phyloP scores from a whole-genome alignment of 352 stramenopile species.

The Phytophthora ohioensis region DNA sequence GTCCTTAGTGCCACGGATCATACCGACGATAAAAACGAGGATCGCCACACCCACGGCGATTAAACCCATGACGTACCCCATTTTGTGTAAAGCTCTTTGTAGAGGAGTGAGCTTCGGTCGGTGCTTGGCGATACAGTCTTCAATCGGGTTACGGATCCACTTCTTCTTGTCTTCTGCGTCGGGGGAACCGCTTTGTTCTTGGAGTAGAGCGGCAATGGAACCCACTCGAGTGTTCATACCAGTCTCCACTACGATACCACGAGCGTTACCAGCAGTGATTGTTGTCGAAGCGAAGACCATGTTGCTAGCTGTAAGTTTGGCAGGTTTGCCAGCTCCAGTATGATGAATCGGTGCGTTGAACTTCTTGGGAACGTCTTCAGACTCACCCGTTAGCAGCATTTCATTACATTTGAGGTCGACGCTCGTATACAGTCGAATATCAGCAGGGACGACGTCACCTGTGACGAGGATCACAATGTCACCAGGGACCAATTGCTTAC shows the following conservation, averaged over 20 bases:
- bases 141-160: conserved; percentile 60
- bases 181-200: conserved; percentile 43
- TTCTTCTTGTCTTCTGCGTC: conserved; percentile 35
- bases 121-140: conserved; percentile 65
- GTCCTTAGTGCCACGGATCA: conserved; percentile 65
- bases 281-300: conserved; percentile 95
- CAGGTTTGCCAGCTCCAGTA: conserved; percentile 25
- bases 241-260: conserved; percentile 76
- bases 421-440: conserved; percentile 91
- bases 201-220: conserved; percentile 71
- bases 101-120: conserved; percentile 89
- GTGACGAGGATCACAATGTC: conserved; percentile 91
- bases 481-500: conserved; percentile 75
- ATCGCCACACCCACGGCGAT: conserved; percentile 86
- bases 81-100: conserved; percentile 93
- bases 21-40: conserved; percentile 92
- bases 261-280: conserved; percentile 80
- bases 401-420: conserved; percentile 93
- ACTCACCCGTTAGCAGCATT: conserved; percentile 95
- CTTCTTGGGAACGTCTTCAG: conserved; percentile 81
- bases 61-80: conserved; percentile 92
- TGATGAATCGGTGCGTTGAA: conserved; percentile 47
- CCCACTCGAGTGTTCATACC: conserved; percentile 79
- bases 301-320: conserved; percentile 80
- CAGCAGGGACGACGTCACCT: conserved; percentile 93